Conservation (phyloP, 169 alveolate genomes). For the Perkinsus olseni region DNA sequence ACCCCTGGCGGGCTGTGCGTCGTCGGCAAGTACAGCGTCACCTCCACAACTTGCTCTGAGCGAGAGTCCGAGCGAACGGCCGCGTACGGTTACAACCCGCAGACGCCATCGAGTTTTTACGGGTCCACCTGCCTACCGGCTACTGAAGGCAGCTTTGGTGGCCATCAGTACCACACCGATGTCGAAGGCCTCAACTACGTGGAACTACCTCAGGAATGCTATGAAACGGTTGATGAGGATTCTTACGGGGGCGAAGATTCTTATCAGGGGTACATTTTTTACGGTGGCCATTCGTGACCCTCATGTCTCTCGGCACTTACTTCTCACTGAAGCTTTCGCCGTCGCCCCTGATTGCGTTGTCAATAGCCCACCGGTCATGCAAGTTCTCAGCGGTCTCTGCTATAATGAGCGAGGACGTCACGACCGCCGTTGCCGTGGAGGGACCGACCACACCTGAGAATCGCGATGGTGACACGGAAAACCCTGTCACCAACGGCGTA, state of each 20-base stretch:
- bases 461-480: neutral
- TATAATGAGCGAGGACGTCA: too few species aligned
- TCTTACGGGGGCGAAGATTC: neutral
- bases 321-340: neutral
- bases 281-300: neutral
- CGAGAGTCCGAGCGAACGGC: neutral
- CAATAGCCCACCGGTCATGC: neutral
- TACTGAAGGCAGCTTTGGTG: neutral
- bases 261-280: neutral
- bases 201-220: neutral
- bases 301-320: neutral
- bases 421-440: too few species aligned
- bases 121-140: neutral
- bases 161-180: neutral
- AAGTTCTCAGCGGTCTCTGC: neutral
- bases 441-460: neutral
- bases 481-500: neutral
- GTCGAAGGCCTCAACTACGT: neutral
- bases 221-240: neutral
- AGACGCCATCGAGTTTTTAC: neutral
- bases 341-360: neutral
- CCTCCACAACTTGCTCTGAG: neutral
- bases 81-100: neutral
- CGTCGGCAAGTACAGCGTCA: neutral
- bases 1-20: neutral